Conservation (phyloP, 257 asterid genomes). For the Ocimum tenuiflorum region DNA sequence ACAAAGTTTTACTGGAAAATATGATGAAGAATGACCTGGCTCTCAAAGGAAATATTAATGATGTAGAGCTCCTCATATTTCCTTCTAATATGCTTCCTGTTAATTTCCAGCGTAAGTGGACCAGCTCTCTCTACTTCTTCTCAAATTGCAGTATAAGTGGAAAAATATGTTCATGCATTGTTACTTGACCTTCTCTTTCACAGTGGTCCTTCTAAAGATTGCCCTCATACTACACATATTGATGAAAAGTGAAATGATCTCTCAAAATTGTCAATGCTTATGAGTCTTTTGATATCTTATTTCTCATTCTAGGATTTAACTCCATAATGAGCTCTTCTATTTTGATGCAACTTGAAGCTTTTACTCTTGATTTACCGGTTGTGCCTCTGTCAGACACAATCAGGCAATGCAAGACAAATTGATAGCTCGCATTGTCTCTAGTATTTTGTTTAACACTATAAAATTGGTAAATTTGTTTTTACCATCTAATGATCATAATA, state of each 20-base stretch:
- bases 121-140: constrained; percentile 23
- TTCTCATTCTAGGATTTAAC: constrained; percentile 6
- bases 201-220: background rate
- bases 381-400: background rate
- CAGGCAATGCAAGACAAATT: background rate
- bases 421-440: constrained; percentile 4
- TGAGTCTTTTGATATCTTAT: background rate
- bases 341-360: constrained; percentile 7
- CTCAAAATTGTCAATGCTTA: background rate
- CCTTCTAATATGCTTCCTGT: constrained; percentile 85
- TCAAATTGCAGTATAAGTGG: constrained; percentile 56
- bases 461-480: background rate
- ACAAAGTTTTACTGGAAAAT: constrained; percentile 59
- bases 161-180: background rate
- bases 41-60: constrained; percentile 62
- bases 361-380: background rate
- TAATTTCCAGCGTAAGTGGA: constrained; percentile 64
- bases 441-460: too few species aligned
- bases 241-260: constrained; percentile 9
- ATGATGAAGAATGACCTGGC: constrained; percentile 87
- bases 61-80: constrained; percentile 79
- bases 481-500: background rate
- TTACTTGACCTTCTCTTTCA: background rate
- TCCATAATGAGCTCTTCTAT: constrained; percentile 7
- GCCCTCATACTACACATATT: background rate